phyloP scores from a whole-genome alignment of 768 basidiomycete species.

The Leccinum ochraceum region DNA sequence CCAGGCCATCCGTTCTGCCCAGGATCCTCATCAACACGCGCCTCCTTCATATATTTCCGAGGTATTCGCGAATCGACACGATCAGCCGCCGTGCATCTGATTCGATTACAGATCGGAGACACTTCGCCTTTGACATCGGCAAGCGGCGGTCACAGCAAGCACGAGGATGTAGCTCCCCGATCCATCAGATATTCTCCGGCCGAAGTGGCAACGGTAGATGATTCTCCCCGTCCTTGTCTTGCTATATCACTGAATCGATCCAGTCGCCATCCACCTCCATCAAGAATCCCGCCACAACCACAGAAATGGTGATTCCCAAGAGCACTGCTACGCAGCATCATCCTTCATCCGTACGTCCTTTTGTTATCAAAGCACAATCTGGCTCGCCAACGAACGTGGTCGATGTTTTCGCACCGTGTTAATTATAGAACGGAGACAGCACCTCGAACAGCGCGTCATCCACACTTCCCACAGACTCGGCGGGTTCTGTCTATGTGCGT shows the following conservation, averaged over 20 bases:
- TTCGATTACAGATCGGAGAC: conserved; percentile 15
- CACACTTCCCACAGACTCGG: conserved; percentile 4
- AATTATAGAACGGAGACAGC: conserved; percentile 12
- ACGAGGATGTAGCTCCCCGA: conserved; percentile 6
- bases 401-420: neutral
- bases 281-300: neutral
- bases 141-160: conserved; percentile 1
- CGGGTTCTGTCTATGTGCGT: conserved; percentile 25
- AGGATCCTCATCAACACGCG: conserved; percentile 18
- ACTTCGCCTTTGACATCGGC: conserved; percentile 16
- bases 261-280: conserved; percentile 12
- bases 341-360: conserved; percentile 10
- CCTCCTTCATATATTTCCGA: conserved; percentile 6
- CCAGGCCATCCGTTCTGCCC: conserved; percentile 5
- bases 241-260: conserved; percentile 13
- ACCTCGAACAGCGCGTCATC: conserved; percentile 6
- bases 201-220: conserved; percentile 17
- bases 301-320: conserved; percentile 21
- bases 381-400: neutral
- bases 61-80: conserved; percentile 12
- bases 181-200: conserved; percentile 12
- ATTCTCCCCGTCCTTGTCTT: conserved; percentile 6
- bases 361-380: neutral
- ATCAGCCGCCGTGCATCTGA: conserved; percentile 16
- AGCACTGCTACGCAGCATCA: neutral